Evolutionary conservation across 768 basidiomycete species (phyloP), one percentile per base, ranked within the genome.

Genomic region (Agrocybe chaxingu): DNA sequence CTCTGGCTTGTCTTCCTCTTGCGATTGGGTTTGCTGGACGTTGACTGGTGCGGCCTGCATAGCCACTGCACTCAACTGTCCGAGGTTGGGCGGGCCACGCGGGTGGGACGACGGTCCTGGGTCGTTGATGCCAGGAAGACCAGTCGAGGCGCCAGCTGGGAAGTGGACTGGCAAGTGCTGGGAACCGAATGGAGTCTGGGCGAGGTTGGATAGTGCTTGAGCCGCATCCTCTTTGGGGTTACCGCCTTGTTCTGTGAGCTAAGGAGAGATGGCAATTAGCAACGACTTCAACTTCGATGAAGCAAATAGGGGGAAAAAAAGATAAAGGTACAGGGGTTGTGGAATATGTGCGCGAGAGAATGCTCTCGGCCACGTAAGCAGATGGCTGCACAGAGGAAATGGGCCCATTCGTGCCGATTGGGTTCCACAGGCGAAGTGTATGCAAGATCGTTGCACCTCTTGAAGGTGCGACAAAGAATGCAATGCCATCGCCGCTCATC

Each of bases 71-170:
- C 78, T 77, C 53, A 84, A 68, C 47, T 84, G 83, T 9, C 80
- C 81, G 1, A 84, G 70, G 50, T 78, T 80, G 4, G 84, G 85
- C 3, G 84, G 84, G 0, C 84, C 85, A 4, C 80, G 78, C 4
- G 83, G 84, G 57, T 86, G 85, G 0, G 83, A 83, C 3, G 85
- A 86, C n/a, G 85, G 83, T 7, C 85, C 85, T 2, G 84, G 82
- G 52, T 87, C 84, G 33, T 77, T 78, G 42, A 84, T 76, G 13
- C 76, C 76, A 12, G 81, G 75, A 30, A 81, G 60, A 1, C 74
- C 77, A 18, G 56, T 45, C 5, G 55, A 55, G 10, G 62, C 60
- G 13, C 60, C 61, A 18, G 66, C 54, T 45, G 61, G 70, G 46
- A 67, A 69, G 10, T 64, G 70, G 8, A 69, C 64, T 8, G 72